Conservation (phyloP, 129 eudicot genomes). For the Deinandra increscens region DNA sequence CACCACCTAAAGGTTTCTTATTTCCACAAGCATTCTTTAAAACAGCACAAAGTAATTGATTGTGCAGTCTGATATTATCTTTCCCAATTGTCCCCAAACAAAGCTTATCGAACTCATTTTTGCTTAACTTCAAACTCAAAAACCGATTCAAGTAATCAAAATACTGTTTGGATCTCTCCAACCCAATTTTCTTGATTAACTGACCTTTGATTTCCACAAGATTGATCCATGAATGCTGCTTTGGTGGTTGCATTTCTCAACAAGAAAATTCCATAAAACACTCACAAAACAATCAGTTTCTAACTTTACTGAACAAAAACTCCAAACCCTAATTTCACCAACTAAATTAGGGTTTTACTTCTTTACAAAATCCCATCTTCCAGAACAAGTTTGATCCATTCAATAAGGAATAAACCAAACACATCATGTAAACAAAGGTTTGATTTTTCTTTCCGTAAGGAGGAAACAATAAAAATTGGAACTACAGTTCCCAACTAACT, state of each 20-base stretch:
- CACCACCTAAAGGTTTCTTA: constrained; percentile 43
- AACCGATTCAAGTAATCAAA: constrained; percentile 56
- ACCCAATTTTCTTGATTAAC: constrained; percentile 67
- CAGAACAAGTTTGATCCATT: constrained; percentile 39
- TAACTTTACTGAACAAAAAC: constrained; percentile 12
- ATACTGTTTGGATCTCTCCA: constrained; percentile 76
- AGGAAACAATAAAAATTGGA: constrained; percentile 30
- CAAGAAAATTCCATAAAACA: constrained; percentile 46
- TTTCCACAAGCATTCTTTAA: constrained; percentile 65
- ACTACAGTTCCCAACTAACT: constrained; percentile 59
- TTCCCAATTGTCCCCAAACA: constrained; percentile 74
- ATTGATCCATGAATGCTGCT: constrained; percentile 70
- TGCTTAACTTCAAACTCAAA: constrained; percentile 65
- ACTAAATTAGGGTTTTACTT: constrained; percentile 60
- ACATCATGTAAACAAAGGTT: constrained; percentile 36
- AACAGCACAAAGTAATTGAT: constrained; percentile 69
- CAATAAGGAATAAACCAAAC: constrained; percentile 30
- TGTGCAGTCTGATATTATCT: constrained; percentile 79
- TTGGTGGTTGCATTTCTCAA: constrained; percentile 90
- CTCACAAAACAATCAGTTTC: constrained; percentile 18
- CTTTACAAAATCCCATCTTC: constrained; percentile 47
- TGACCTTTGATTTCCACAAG: constrained; percentile 69
- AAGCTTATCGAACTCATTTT: constrained; percentile 70
- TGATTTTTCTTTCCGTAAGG: constrained; percentile 7
- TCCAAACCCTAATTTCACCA: constrained; percentile 24